These are phyloP conservation scores for Tolypocladium amazonense DNA, from an alignment of 2,329 filamentous ascomycete genomes.

Conservation along the genomic window DNA sequence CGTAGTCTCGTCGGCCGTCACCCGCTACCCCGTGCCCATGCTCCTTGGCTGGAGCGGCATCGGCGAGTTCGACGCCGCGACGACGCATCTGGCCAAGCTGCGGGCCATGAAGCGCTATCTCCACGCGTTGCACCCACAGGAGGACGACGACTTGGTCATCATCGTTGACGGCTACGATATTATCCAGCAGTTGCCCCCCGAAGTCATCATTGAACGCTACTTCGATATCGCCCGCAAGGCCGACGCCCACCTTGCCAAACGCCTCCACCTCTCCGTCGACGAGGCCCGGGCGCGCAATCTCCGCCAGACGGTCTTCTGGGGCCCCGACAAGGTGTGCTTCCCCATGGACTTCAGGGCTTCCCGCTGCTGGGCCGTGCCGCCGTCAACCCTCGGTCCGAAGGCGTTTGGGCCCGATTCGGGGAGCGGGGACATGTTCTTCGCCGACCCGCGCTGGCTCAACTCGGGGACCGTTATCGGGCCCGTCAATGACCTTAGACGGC, in stretches of 20 bases:
- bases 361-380: constrained; percentile 29
- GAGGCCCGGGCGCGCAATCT: constrained; percentile 18
- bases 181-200: constrained; percentile 54
- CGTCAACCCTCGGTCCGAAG: constrained; percentile 17
- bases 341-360: constrained; percentile 22
- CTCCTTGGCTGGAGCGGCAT: constrained; percentile 27
- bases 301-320: constrained; percentile 30
- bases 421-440: constrained; percentile 16
- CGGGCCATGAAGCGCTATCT: constrained; percentile 24
- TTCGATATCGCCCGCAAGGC: constrained; percentile 40
- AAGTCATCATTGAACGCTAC: constrained; percentile 53
- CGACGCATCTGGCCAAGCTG: constrained; percentile 28
- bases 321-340: constrained; percentile 34
- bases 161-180: constrained; percentile 54
- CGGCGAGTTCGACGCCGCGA: constrained; percentile 21
- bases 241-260: constrained; percentile 38
- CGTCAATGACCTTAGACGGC: constrained; percentile 15
- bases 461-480: constrained; percentile 35
- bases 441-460: constrained; percentile 31
- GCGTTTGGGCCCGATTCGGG: constrained; percentile 26
- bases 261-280: constrained; percentile 31
- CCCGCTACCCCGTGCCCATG: constrained; percentile 24
- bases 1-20: constrained; percentile 24
- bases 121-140: constrained; percentile 11
- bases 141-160: constrained; percentile 49